Evolutionary conservation across 805 yeast genomes (phyloP), one percentile per base, ranked within the genome.

Genomic region (Cephaloascus albidus): DNA sequence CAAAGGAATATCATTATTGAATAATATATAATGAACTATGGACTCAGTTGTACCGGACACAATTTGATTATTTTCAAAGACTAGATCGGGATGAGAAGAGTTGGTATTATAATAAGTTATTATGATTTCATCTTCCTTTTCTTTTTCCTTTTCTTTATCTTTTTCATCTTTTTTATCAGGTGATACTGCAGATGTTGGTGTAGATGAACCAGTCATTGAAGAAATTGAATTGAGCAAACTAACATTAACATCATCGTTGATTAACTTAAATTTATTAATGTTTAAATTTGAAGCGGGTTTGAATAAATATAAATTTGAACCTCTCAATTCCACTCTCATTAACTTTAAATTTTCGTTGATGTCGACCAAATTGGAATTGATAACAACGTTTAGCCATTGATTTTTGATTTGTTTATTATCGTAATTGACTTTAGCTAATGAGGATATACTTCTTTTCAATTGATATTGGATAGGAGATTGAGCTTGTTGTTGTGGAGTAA

Each of bases 1-100:
- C n/a, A n/a, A n/a, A 41, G 32, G 18, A 41, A 43, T 34, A 42
- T 37, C 17, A 44, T 45, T 44, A 23, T 50, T 48, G 40, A 63
- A 65, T 14, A 87, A 54, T 19, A 85, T 63, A 3, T 84, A 73
- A 58, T 89, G 97, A 40, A 89, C 76, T 30, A 88, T 66, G 36
- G 88, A 74, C 55, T 88, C 96, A 10, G 75, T 51, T 0, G 85
- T 54, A 16, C 85, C 85, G 18, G 73, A 67, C 5, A 68, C 45
- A 20, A 71, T 63, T 15, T 50, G 44, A 16, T 72, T 70, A 17
- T 73, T 53, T 50, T 81, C 85, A 41, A 75, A 54, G 18, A 46
- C 42, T 26, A 66, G 53, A 16, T 54, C 57, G 1, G 72, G 72
- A 43, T 66, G 70, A 3, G 68, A 64, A 4, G 53, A 35, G 3